Conservation (phyloP, 768 basidiomycete genomes). For the Rhodotorula graminis region DNA sequence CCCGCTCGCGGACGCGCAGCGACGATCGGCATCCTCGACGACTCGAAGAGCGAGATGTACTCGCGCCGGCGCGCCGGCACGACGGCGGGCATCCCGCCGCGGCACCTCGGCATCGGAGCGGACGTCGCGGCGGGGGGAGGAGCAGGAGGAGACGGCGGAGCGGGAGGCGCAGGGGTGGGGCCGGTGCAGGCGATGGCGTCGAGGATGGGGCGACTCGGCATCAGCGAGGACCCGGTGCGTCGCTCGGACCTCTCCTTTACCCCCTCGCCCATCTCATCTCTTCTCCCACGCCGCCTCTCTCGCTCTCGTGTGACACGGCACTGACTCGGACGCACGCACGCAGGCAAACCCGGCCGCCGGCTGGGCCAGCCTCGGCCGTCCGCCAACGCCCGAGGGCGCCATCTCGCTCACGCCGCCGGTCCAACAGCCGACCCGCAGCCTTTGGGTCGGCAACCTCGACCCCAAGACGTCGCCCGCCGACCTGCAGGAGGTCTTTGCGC, state of each 20-base stretch:
- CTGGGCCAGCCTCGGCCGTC: conserved; percentile 34
- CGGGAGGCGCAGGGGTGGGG: background rate
- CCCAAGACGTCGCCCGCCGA: conserved; percentile 90
- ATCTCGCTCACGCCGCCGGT: conserved; percentile 62
- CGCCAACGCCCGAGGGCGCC: conserved; percentile 52
- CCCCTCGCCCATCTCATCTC: no score
- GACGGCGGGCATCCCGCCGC: conserved; percentile 20
- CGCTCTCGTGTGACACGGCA: background rate
- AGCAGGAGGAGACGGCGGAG: background rate
- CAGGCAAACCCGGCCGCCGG: background rate
- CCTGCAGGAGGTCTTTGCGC: conserved; percentile 88
- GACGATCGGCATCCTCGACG: conserved; percentile 36
- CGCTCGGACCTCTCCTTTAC: no score
- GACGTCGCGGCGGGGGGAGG: background rate
- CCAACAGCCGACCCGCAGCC: conserved; percentile 87
- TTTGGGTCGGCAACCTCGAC: conserved; percentile 98
- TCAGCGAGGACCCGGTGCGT: conserved; percentile 20
- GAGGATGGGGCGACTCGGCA: conserved; percentile 19
- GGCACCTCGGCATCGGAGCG: conserved; percentile 13
- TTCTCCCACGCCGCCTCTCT: conserved; percentile 8
- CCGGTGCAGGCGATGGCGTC: conserved; percentile 32
- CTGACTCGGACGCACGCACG: conserved; percentile 10
- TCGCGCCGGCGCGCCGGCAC: conserved; percentile 31
- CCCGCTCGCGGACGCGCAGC: conserved; percentile 24
- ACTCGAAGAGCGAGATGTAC: conserved; percentile 13